phyloP scores from a whole-genome alignment of 2,329 filamentous ascomycete genomes.

The Pseudocercospora fuligena region DNA sequence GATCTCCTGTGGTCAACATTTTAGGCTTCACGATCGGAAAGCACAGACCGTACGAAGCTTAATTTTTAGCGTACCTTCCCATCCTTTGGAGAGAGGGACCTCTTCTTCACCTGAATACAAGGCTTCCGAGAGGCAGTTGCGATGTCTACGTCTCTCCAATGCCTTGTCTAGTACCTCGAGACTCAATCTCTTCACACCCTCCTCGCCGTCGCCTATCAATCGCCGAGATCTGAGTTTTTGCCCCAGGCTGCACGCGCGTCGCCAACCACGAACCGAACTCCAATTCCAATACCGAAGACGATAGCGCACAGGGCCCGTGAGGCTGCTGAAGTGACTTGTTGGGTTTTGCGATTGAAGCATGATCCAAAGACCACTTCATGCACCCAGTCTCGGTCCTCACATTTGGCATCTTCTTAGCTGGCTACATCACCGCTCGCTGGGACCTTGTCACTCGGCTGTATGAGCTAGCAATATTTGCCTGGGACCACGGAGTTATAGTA shows the following conservation, averaged over 20 bases:
- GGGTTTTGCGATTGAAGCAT: constrained; percentile 16
- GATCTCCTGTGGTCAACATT: not conserved
- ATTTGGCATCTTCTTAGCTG: constrained; percentile 97
- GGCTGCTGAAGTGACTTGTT: not conserved
- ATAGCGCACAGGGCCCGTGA: not conserved
- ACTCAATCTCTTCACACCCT: not conserved
- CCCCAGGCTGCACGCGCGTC: constrained; percentile 3
- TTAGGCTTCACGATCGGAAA: not conserved
- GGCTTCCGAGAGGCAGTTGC: not conserved
- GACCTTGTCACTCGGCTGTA: constrained; percentile 95
- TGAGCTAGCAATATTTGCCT: constrained; percentile 95
- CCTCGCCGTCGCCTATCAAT: not conserved
- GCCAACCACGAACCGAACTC: constrained; percentile 1
- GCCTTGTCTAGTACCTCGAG: not conserved
- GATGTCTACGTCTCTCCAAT: not conserved
- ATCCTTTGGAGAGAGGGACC: not conserved
- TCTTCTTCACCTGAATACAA: not conserved
- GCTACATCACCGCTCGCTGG: constrained; percentile 99
- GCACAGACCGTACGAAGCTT: not conserved
- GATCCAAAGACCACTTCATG: constrained; percentile 59
- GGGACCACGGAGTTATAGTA: constrained; percentile 97
- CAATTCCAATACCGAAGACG: not conserved
- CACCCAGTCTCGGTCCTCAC: constrained; percentile 97
- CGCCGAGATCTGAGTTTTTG: not conserved
- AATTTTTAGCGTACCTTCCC: not conserved